Conservation (phyloP, 2,329 filamentous ascomycete genomes). For the Arthrobotrys sinensis region DNA sequence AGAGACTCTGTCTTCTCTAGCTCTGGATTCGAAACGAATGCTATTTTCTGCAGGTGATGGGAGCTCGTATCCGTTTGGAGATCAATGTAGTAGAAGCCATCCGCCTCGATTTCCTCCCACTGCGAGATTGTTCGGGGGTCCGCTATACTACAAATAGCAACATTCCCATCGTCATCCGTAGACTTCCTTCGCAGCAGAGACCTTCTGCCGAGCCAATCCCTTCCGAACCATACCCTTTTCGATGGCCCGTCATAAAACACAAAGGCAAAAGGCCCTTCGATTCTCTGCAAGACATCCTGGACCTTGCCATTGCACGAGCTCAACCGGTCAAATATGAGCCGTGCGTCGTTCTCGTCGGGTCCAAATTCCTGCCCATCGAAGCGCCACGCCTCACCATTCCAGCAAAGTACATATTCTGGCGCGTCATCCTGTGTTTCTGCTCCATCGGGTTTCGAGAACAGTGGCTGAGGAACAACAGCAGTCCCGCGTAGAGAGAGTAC, state of each 20-base stretch:
- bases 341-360: constrained; percentile 80
- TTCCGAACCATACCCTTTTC: constrained; percentile 81
- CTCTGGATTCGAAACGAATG: constrained; percentile 45
- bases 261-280: constrained; percentile 91
- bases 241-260: constrained; percentile 80
- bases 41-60: not conserved
- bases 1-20: constrained; percentile 25
- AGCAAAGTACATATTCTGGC: constrained; percentile 76
- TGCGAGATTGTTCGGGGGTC: constrained; percentile 75
- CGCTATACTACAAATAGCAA: constrained; percentile 61
- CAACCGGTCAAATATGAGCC: constrained; percentile 77
- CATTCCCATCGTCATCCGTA: constrained; percentile 59
- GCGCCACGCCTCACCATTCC: constrained; percentile 98
- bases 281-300: constrained; percentile 73
- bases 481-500: constrained; percentile 91
- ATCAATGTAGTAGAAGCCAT: constrained; percentile 82
- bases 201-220: constrained; percentile 88
- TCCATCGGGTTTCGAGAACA: constrained; percentile 70
- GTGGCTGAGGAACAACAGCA: constrained; percentile 80
- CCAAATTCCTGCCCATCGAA: constrained; percentile 74
- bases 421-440: constrained; percentile 69
- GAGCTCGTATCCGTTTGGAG: constrained; percentile 67
- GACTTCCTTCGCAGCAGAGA: constrained; percentile 79
- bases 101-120: constrained; percentile 87
- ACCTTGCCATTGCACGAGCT: constrained; percentile 67